Percentiles rank a stretch among this genome's conserved stretches.
Evolutionary conservation across 768 basidiomycete genomes (phyloP).

Genomic region (Ramaria sp.): DNA sequence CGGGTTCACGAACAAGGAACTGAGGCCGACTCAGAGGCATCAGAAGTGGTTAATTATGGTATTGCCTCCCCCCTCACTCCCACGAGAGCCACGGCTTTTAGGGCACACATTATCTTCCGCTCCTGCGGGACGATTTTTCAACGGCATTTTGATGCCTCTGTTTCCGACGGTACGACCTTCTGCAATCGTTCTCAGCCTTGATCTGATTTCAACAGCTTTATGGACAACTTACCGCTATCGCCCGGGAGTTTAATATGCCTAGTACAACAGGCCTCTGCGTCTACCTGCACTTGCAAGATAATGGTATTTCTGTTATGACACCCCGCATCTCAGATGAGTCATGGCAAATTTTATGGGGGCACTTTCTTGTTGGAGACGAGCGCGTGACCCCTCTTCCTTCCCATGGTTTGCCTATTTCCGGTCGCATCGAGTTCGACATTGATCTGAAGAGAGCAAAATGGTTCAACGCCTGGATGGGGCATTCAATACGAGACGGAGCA

Average conservation of each 20-base stretch:
- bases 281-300: constrained; percentile 58
- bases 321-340: constrained; percentile 71
- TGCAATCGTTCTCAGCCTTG: neutral
- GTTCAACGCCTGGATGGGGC: constrained; percentile 62
- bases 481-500: constrained; percentile 28
- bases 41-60: constrained; percentile 54
- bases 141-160: constrained; percentile 66
- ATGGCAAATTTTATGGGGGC: constrained; percentile 64
- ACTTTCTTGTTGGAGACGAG: constrained; percentile 37
- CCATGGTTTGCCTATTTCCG: constrained; percentile 49
- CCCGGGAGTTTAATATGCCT: constrained; percentile 73
- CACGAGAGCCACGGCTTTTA: constrained; percentile 46
- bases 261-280: constrained; percentile 67
- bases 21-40: constrained; percentile 9
- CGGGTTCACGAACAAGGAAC: constrained; percentile 1
- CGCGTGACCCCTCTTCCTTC: constrained; percentile 19
- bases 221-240: constrained; percentile 66
- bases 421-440: constrained; percentile 80
- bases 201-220: constrained; percentile 41
- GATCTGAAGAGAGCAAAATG: constrained; percentile 67
- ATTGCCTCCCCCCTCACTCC: constrained; percentile 48
- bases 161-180: constrained; percentile 49
- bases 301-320: constrained; percentile 36
- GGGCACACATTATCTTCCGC: constrained; percentile 49
- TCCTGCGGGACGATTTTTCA: constrained; percentile 47